Base-by-base conservation (phyloP, 2,329 filamentous ascomycete genomes). In the Phialophora expanda region DNA sequence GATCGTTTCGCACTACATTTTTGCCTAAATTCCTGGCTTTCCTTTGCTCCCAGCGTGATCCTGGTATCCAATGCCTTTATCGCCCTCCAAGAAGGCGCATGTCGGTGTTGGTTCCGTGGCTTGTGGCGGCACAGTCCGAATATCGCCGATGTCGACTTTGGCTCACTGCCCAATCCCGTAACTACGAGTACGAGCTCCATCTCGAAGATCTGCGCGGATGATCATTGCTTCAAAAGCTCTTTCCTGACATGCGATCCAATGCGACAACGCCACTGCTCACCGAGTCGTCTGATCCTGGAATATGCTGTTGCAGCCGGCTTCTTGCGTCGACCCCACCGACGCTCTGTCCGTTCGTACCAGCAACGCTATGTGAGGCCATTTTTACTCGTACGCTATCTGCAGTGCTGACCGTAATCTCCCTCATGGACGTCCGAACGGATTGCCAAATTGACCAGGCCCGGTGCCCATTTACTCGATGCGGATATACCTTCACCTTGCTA, bases 61-160 rank as follows among this genome's bases (percentile, higher is more conserved):
- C 17, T 24, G 17, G 24, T 17, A 11, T n/a, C 38, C 22, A 3
- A 6, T 46, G 3, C 34, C 26, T 11, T n/a, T 22, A 11, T 58
- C 5, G 20, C n/a, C 38, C 17, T 46, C 24, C 14, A 12, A 6
- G 11, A n/a, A 44, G 6, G 20, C 22, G 38, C 20, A 17, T 3
- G 38, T 7, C 58, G 58, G 58, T 26, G 30, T 54, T 61, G 58
- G 20, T 61, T 44, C 58, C 58, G 58, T 46, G 24, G 11, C 30
- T 44, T 54, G 17, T 32, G 58, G 46, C 30, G 46, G 30, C 48
- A 53, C 46, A 48, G 46, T 24, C 58, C 46, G 58, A 53, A 11
- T 30, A 61, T 54, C 20, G 8, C 58, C 58, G 58, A 30, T 38
- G 50, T 24, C 58, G 20, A 8, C 9, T 51, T 26, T 22, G 24